phyloP scores from a whole-genome alignment of 306 rosid species.

The Elaeagnus macrophylla region DNA sequence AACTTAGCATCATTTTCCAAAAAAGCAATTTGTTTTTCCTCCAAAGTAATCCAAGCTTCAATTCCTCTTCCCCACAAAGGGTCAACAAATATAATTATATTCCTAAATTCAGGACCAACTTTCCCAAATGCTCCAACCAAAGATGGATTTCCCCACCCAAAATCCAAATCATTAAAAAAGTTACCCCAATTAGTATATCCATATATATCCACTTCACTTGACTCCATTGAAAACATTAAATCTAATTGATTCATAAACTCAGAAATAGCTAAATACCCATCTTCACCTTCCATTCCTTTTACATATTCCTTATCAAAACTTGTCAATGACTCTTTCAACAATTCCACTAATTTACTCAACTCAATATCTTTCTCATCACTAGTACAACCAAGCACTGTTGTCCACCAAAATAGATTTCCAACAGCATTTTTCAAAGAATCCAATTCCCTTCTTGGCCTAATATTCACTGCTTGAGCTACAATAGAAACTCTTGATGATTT shows the following conservation, averaged over 20 bases:
- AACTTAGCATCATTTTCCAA: conserved; percentile 30
- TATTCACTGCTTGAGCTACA: conserved; percentile 27
- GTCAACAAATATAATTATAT: conserved; percentile 28
- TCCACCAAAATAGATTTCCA: conserved; percentile 24
- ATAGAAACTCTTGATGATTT: conserved; percentile 10
- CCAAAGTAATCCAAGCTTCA: conserved; percentile 47
- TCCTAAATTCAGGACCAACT: conserved; percentile 22
- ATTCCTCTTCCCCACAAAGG: conserved; percentile 20
- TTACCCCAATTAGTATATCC: conserved; percentile 35
- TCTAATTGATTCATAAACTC: conserved; percentile 25
- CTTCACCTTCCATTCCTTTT: conserved; percentile 22
- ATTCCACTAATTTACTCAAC: conserved; percentile 3
- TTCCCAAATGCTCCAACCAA: conserved; percentile 42
- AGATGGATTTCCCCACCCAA: conserved; percentile 46
- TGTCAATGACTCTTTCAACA: conserved; percentile 1
- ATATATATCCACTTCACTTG: conserved; percentile 9
- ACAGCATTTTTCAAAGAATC: conserved; percentile 10
- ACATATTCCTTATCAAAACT: conserved; percentile 5
- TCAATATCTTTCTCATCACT: not conserved
- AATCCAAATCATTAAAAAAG: conserved; percentile 29
- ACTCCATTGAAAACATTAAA: conserved; percentile 7
- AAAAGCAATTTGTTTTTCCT: conserved; percentile 15
- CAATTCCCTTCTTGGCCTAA: conserved; percentile 30
- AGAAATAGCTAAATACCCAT: conserved; percentile 22
- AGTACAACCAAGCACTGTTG: not conserved